These are phyloP conservation scores for Boletellus dicymbophilus DNA, from an alignment of 1,284 basidiomycete genomes.

Conservation along the genomic window DNA sequence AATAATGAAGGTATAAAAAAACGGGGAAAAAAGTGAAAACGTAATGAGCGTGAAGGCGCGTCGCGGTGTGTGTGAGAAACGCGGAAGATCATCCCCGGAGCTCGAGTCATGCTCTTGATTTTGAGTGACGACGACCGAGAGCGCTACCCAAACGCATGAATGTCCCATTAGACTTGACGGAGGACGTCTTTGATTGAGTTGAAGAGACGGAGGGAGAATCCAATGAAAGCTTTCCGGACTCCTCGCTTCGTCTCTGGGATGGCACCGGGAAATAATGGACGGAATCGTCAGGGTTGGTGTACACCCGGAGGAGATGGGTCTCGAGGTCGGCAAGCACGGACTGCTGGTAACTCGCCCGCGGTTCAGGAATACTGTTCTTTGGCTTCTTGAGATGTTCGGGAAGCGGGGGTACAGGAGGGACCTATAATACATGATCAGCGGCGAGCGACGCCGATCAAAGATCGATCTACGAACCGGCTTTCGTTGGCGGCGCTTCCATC, in stretches of 20 bases:
- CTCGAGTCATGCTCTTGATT: conserved; percentile 24
- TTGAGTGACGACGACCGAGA: conserved; percentile 25
- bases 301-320: conserved; percentile 28
- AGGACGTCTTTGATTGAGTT: conserved; percentile 20
- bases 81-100: background rate
- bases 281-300: conserved; percentile 28
- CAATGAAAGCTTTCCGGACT: conserved; percentile 27
- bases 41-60: conserved; percentile 14
- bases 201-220: conserved; percentile 33
- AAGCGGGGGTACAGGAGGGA: conserved; percentile 29
- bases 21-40: conserved; percentile 5
- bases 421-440: conserved; percentile 18
- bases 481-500: conserved; percentile 1
- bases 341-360: conserved; percentile 31
- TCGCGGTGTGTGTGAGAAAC: conserved; percentile 9
- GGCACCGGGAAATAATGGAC: conserved; percentile 36
- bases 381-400: conserved; percentile 27
- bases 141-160: conserved; percentile 22
- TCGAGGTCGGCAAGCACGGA: conserved; percentile 33
- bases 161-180: conserved; percentile 24
- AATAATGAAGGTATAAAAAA: conserved; percentile 23
- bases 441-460: background rate
- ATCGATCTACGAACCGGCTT: conserved; percentile 24
- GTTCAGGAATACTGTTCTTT: conserved; percentile 1
- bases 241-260: conserved; percentile 34